Conservation (phyloP, 2,329 filamentous ascomycete species). For the Trichophyton schoenleinii region DNA sequence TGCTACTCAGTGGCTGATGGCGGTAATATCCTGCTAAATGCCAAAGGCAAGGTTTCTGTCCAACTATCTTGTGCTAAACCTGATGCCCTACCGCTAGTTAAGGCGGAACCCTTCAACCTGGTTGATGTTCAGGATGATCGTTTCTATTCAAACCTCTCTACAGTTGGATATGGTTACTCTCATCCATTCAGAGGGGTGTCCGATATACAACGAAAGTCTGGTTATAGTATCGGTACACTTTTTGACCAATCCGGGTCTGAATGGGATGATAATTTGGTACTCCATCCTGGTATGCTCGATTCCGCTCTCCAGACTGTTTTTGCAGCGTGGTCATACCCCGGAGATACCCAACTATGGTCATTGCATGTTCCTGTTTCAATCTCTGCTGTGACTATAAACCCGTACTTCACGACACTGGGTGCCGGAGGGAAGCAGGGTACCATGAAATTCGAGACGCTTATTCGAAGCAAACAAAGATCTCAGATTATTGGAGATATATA, state of each 20-base stretch:
- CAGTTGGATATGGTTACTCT: not conserved
- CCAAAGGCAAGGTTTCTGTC: not conserved
- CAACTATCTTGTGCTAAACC: not conserved
- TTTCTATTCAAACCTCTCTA: not conserved
- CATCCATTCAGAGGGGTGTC: conserved; percentile 12
- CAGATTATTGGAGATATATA: not conserved
- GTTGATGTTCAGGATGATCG: not conserved
- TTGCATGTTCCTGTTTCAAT: conserved; percentile 11
- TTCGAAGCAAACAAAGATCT: not conserved
- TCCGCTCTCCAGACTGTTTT: conserved; percentile 13
- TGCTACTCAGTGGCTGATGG: not conserved
- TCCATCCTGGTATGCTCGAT: conserved; percentile 17
- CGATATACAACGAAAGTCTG: not conserved
- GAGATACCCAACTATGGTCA: conserved; percentile 13
- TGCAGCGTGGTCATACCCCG: conserved; percentile 12
- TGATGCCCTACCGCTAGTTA: not conserved
- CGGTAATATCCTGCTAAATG: not conserved
- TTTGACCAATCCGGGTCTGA: not conserved
- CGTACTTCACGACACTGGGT: not conserved
- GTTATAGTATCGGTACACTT: not conserved
- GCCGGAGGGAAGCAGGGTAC: not conserved
- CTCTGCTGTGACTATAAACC: not conserved
- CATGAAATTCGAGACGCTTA: not conserved
- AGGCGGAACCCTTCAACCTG: not conserved
- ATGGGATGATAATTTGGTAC: not conserved